Conservation (phyloP, 2,329 filamentous ascomycete genomes). For the Penicillium capsulatum region DNA sequence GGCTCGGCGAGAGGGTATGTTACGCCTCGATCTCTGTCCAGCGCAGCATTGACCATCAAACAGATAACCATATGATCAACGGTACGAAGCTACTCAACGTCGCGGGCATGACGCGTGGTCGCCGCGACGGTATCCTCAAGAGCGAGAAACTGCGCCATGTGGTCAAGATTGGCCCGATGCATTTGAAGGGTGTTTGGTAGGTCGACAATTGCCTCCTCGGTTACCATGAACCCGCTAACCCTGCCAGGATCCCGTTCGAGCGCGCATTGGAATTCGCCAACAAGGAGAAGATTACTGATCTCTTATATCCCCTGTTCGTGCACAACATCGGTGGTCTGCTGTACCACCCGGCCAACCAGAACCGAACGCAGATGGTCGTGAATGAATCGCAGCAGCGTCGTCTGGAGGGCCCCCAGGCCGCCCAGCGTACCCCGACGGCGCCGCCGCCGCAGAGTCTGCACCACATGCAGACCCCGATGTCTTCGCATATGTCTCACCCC, state of each 20-base stretch:
- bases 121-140: conserved; percentile 93
- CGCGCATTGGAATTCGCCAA: conserved; percentile 97
- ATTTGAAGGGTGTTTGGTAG: conserved; percentile 94
- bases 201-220: conserved; percentile 38
- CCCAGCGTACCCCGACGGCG: conserved; percentile 59
- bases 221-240: conserved; percentile 1
- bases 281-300: conserved; percentile 97
- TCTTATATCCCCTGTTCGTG: conserved; percentile 92
- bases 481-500: conserved; percentile 61
- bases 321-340: conserved; percentile 92
- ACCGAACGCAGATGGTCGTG: conserved; percentile 77
- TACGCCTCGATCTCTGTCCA: not conserved
- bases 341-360: conserved; percentile 83
- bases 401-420: conserved; percentile 51
- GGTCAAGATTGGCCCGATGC: conserved; percentile 98
- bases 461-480: conserved; percentile 61
- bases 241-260: conserved; percentile 87
- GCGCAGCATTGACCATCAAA: not conserved
- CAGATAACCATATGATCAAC: conserved; percentile 95
- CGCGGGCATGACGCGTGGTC: conserved; percentile 93
- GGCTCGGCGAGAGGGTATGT: conserved; percentile 79
- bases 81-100: conserved; percentile 96
- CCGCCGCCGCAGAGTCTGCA: conserved; percentile 60
- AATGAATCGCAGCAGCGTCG: conserved; percentile 74
- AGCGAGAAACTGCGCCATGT: conserved; percentile 96